Evolutionary conservation across 306 rosid species (phyloP), one percentile per base, ranked within the genome.

Genomic region (Gastrolobium bilobum): DNA sequence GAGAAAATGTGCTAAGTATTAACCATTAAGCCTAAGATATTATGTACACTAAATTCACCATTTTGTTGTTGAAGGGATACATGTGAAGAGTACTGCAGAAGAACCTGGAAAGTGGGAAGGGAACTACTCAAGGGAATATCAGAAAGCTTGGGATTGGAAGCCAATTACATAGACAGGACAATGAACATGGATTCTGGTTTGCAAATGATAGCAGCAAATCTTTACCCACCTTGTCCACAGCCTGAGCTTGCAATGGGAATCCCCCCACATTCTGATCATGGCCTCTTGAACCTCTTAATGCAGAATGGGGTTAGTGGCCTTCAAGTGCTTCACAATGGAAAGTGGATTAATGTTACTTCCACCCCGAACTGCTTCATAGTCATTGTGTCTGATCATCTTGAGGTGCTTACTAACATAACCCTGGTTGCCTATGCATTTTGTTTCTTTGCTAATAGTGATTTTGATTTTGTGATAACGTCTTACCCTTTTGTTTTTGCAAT

Each of bases 201-300:
- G 3, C 91, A 87, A 61, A 2, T 78, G 51, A 46, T 87, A 2
- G 72, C 58, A 14, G 91, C 86, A 71, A 92, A 90, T 73, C 35
- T 90, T 0, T 90, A 88, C 66, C 94, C 93, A 29, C 89, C 93
- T 38, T 92, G 97, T 81, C 94, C 94, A 0, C 88, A 85, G 56
- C 91, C 94, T 0, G 91, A 92, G 31, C 78, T 84, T 31, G 91
- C 91, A 72, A 62, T 90, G 84, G 94, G 97, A 40, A 71, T 92
- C 77, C 94, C 91, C 5, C 88, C 93, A 30, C 97, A 92, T 87
- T 87, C 93, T 3, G 97, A 92, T 64, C 90, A 85, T 10, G 92
- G 87, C 82, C 84, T 90, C 51, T 57, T 92, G 51, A 88, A 88
- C 73, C 60, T 87, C 29, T 85, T 90, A 46, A 62, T 76, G 7